phyloP scores from a whole-genome alignment of 768 basidiomycete species.

The Hygrophorus pudorinus region DNA sequence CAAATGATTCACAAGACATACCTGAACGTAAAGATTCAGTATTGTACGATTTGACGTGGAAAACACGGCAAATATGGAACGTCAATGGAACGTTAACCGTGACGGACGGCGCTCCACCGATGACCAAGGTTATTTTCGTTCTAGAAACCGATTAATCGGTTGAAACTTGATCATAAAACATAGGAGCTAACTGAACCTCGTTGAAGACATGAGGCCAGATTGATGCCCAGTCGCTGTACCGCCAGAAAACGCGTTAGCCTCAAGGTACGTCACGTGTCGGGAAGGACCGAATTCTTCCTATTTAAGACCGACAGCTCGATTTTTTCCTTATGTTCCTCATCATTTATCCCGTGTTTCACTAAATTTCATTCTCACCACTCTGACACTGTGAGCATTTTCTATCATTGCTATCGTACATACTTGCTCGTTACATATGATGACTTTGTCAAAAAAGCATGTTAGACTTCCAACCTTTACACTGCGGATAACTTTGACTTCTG shows the following conservation, averaged over 20 bases:
- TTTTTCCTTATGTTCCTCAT: not conserved
- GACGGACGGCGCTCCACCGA: too few species aligned
- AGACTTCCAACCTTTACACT: slow-evolving; percentile 37
- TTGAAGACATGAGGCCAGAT: slow-evolving; percentile 34
- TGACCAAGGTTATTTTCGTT: too few species aligned
- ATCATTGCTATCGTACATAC: slow-evolving; percentile 1
- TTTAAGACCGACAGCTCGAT: not conserved
- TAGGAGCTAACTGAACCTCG: slow-evolving; percentile 22
- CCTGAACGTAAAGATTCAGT: too few species aligned
- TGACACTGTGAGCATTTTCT: too few species aligned
- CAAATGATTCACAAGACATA: too few species aligned
- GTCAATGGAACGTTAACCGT: too few species aligned
- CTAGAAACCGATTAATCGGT: too few species aligned
- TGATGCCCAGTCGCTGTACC: too few species aligned
- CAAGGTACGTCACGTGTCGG: slow-evolving; percentile 7
- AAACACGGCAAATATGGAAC: too few species aligned
- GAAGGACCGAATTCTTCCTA: slow-evolving; percentile 6
- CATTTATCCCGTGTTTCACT: not conserved
- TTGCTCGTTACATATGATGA: slow-evolving; percentile 16
- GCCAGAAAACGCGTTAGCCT: slow-evolving; percentile 7
- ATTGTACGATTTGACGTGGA: too few species aligned
- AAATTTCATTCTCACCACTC: too few species aligned
- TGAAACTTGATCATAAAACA: not conserved
- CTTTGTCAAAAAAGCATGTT: slow-evolving; percentile 39
- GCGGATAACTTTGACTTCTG: slow-evolving; percentile 31